These are phyloP conservation scores for Casuarina cunninghamiana DNA, from an alignment of 306 rosid genomes.

Conservation along the genomic window DNA sequence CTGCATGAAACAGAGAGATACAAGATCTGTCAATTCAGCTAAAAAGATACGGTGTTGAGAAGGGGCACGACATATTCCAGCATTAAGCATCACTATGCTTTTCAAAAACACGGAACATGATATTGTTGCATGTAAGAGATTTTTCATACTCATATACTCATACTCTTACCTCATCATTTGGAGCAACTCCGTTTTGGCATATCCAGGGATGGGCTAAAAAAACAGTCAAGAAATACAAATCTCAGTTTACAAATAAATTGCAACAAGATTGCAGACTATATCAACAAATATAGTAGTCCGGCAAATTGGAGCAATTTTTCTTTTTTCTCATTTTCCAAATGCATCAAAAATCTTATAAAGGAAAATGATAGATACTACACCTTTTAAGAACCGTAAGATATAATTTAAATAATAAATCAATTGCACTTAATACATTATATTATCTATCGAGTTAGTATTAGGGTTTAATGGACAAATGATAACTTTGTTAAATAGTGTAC, in stretches of 20 bases:
- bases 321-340: slow-evolving; percentile 1
- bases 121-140: too few species aligned
- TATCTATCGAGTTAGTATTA: too few species aligned
- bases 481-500: too few species aligned
- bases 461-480: background rate
- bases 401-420: slow-evolving; percentile 20
- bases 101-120: background rate
- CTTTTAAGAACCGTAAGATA: slow-evolving; percentile 7
- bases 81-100: too few species aligned
- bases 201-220: slow-evolving; percentile 97
- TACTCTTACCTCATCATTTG: too few species aligned
- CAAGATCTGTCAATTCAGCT: too few species aligned
- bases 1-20: too few species aligned
- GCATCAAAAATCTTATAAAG: background rate
- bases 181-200: slow-evolving; percentile 98
- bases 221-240: slow-evolving; percentile 23
- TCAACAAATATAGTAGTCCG: slow-evolving; percentile 14
- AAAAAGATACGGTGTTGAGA: too few species aligned
- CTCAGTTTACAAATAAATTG: slow-evolving; percentile 3
- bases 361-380: slow-evolving; percentile 1
- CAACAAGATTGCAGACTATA: slow-evolving; percentile 21
- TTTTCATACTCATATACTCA: too few species aligned
- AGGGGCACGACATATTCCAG: too few species aligned
- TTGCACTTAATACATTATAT: too few species aligned
- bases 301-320: background rate